Conservation (phyloP, 164 flowering plant genomes). For the Dillenia turbinata region DNA sequence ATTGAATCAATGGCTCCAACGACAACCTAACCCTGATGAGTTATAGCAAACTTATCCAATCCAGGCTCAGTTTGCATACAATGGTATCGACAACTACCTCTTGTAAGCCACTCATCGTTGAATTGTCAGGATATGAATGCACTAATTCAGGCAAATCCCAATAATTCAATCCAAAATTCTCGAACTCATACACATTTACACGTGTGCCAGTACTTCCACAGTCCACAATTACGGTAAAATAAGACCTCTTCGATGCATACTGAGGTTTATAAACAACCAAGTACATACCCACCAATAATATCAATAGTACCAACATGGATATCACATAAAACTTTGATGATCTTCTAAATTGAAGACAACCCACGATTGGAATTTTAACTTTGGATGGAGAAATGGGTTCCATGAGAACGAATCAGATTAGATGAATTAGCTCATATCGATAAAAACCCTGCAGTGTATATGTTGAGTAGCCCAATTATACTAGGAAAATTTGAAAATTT, state of each 20-base stretch:
- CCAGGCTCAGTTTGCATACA: slow-evolving; percentile 79
- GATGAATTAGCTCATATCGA: not conserved
- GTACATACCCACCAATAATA: slow-evolving; percentile 15
- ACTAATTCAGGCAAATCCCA: slow-evolving; percentile 35
- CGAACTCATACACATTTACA: slow-evolving; percentile 59
- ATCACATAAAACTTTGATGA: slow-evolving; percentile 16
- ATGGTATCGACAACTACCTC: slow-evolving; percentile 45
- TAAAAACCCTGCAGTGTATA: no score
- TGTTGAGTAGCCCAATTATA: no score
- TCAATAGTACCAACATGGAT: slow-evolving; percentile 17
- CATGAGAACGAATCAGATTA: slow-evolving; percentile 11
- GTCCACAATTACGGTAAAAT: slow-evolving; percentile 64
- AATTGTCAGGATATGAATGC: slow-evolving; percentile 44
- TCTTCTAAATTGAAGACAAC: slow-evolving; percentile 13
- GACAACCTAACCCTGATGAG: slow-evolving; percentile 38
- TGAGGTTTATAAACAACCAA: slow-evolving; percentile 1
- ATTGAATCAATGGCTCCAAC: slow-evolving; percentile 52
- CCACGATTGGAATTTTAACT: slow-evolving; percentile 13
- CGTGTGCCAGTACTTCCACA: slow-evolving; percentile 81
- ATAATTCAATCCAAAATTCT: slow-evolving; percentile 6
- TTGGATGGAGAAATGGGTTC: slow-evolving; percentile 38
- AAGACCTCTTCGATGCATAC: slow-evolving; percentile 12
- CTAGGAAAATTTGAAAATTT: no score
- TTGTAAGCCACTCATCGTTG: slow-evolving; percentile 18
- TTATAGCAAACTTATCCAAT: slow-evolving; percentile 48